phyloP scores from a whole-genome alignment of 2,329 filamentous ascomycete genomes.

The Aureobasidium uvarum region DNA sequence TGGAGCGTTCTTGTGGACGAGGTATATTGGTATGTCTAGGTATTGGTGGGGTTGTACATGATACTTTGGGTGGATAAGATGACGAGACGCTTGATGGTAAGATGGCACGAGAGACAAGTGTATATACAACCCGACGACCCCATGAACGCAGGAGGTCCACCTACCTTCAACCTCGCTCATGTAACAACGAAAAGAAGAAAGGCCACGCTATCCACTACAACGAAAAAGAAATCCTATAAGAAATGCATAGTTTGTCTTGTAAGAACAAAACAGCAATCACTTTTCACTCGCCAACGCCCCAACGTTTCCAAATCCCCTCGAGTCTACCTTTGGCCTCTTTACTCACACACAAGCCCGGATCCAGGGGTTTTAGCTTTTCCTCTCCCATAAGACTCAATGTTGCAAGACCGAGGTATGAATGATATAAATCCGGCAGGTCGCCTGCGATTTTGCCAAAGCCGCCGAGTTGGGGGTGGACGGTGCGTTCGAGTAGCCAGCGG shows the following conservation, averaged over 20 bases:
- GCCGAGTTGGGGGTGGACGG: slow-evolving; percentile 71
- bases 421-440: slow-evolving; percentile 67
- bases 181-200: not conserved
- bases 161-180: too few species aligned
- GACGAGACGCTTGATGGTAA: not conserved
- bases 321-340: slow-evolving; percentile 47
- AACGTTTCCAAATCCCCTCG: slow-evolving; percentile 33
- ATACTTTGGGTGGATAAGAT: too few species aligned
- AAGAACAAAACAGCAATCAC: not conserved
- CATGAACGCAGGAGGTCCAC: too few species aligned
- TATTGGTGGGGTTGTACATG: slow-evolving; percentile 25
- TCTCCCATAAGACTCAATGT: slow-evolving; percentile 64
- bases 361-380: slow-evolving; percentile 68
- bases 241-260: too few species aligned
- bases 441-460: slow-evolving; percentile 50
- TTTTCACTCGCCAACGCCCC: slow-evolving; percentile 10
- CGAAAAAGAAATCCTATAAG: not conserved
- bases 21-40: slow-evolving; percentile 17
- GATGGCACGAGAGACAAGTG: too few species aligned
- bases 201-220: not conserved
- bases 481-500: slow-evolving; percentile 79
- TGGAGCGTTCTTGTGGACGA: slow-evolving; percentile 18
- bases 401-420: slow-evolving; percentile 83
- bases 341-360: slow-evolving; percentile 74
- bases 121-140: not conserved